Conservation (phyloP, 345 rosid species). For the Eutrema yunnanense region DNA sequence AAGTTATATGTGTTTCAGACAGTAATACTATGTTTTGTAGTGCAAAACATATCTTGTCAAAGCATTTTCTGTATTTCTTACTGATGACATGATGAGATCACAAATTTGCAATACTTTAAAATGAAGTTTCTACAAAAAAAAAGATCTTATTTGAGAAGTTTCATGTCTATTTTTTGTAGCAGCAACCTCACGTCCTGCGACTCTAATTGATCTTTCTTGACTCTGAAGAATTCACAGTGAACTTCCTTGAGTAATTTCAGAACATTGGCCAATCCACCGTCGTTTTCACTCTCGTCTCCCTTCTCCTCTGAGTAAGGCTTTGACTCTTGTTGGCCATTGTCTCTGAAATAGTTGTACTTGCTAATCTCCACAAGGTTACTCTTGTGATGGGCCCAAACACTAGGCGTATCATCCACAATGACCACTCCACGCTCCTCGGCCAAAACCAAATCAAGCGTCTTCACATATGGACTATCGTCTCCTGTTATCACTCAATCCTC, state of each 20-base stretch:
- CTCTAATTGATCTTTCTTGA: background rate
- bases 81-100: background rate
- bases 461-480: background rate
- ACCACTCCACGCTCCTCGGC: slow-evolving; percentile 6
- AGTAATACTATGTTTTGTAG: too few species aligned
- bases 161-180: background rate
- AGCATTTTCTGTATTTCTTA: background rate
- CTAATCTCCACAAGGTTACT: slow-evolving; percentile 19
- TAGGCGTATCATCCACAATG: background rate
- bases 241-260: background rate
- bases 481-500: background rate
- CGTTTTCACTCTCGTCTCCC: slow-evolving; percentile 2
- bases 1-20: too few species aligned
- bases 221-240: background rate
- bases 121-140: background rate
- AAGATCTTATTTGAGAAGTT: background rate
- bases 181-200: background rate
- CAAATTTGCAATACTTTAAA: background rate
- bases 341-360: slow-evolving; percentile 43
- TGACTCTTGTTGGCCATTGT: slow-evolving; percentile 10
- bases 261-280: background rate
- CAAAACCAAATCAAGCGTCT: slow-evolving; percentile 9
- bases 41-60: too few species aligned
- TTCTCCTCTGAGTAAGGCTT: background rate
- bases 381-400: background rate